Percentiles rank a stretch among this genome's conserved stretches.
Evolutionary conservation across 176 grass and related monocot species (phyloP).

Genomic region (Themeda triandra): DNA sequence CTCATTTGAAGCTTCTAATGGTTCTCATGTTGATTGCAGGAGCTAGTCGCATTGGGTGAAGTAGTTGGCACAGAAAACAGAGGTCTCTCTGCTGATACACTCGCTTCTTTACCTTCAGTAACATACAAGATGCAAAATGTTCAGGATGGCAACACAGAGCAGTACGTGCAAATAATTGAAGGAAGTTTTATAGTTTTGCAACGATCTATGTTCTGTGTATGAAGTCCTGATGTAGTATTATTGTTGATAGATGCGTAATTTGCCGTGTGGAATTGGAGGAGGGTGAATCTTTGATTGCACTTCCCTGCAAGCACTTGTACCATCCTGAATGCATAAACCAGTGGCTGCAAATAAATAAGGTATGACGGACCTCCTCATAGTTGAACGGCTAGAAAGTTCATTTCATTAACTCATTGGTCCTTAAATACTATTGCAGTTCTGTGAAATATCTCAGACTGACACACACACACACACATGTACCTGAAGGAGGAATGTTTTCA

Average conservation of each 20-base stretch:
- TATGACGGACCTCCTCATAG: constrained; percentile 24
- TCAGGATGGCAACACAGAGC: constrained; percentile 82
- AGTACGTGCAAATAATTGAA: constrained; percentile 63
- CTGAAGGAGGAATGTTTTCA: constrained; percentile 2
- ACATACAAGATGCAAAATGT: constrained; percentile 75
- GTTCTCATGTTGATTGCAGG: constrained; percentile 51
- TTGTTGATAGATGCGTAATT: constrained; percentile 82
- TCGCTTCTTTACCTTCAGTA: constrained; percentile 89
- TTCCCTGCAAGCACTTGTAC: constrained; percentile 92
- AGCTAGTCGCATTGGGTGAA: constrained; percentile 91
- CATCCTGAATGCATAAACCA: constrained; percentile 93
- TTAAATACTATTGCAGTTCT: neutral
- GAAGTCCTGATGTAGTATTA: constrained; percentile 12
- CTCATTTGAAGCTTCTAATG: constrained; percentile 8
- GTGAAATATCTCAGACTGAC: neutral
- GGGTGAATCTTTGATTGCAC: constrained; percentile 78
- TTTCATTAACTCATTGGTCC: neutral
- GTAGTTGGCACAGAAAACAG: constrained; percentile 90
- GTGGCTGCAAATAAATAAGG: constrained; percentile 99
- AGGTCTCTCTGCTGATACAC: constrained; percentile 82
- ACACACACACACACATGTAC: neutral
- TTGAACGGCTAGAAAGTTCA: constrained; percentile 2
- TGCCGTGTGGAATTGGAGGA: constrained; percentile 97
- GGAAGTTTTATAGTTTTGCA: constrained; percentile 18
- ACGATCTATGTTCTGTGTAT: neutral